Percentiles rank a stretch among this genome's conserved stretches.
These are phyloP conservation scores for Auricularia heimuer DNA, from an alignment of 768 basidiomycete species.

Conservation along the genomic window DNA sequence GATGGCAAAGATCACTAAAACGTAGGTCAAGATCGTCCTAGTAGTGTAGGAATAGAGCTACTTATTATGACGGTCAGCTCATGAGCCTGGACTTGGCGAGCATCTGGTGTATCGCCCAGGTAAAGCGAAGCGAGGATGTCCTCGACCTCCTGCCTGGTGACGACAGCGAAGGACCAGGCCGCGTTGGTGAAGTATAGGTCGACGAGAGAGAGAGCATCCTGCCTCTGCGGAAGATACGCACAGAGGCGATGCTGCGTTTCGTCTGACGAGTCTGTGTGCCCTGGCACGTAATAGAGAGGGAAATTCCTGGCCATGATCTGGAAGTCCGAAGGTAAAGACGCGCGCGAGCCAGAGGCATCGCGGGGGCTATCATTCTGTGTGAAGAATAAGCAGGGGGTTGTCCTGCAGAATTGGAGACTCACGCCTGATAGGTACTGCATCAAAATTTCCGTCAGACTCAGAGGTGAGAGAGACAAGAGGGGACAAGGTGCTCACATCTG, in stretches of 20 bases:
- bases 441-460: too few species aligned
- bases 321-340: too few species aligned
- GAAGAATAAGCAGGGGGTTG: too few species aligned
- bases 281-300: too few species aligned
- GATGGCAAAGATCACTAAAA: slow-evolving; percentile 44
- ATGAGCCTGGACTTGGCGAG: slow-evolving; percentile 22
- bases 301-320: too few species aligned
- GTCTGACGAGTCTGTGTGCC: too few species aligned
- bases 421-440: too few species aligned
- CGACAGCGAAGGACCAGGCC: slow-evolving; percentile 59
- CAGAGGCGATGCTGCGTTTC: too few species aligned
- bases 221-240: slow-evolving; percentile 7
- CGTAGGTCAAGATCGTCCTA: background rate
- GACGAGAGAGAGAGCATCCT: slow-evolving; percentile 49
- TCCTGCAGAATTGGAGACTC: too few species aligned
- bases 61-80: slow-evolving; percentile 52
- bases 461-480: too few species aligned
- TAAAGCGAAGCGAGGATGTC: slow-evolving; percentile 25
- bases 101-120: background rate
- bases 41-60: background rate
- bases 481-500: background rate
- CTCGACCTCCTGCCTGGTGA: slow-evolving; percentile 49
- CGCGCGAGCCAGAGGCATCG: too few species aligned
- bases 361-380: too few species aligned
- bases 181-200: slow-evolving; percentile 54